Base-by-base conservation (phyloP, 2,329 filamentous ascomycete genomes). In the Cytospora schulzeri region DNA sequence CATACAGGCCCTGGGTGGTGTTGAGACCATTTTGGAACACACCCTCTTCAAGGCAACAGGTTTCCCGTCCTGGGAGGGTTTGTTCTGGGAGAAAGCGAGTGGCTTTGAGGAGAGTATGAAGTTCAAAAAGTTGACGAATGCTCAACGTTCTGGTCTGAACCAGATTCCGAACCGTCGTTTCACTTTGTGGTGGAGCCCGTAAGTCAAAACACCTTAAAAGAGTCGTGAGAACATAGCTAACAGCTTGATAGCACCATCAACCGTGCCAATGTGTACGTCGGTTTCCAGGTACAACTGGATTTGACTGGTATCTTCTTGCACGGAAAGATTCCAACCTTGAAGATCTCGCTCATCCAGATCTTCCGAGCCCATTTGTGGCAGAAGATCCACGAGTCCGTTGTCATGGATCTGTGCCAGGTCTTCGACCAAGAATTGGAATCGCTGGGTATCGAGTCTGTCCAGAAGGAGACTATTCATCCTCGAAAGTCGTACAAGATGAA, bases 401-500 rank as follows among this genome's bases (percentile, higher is more conserved):
- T 97, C 38, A 99, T 99, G 95, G 95, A 99, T 83, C 78, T 99
- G 73, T 98, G 95, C 71, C 96, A 99, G 75, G 95, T 99, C 17
- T 97, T 99, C 71, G 95, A 99, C 70, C 94, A 98, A 74, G 95
- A 99, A 75, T 81, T 99, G 52, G 95, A 99, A 76, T 93, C 95
- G 35, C 83, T 99, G 4, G 93, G 93, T 41, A 97, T 99, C 65
- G 95, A 99, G 78, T 96, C 93, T 2, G 95, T 98, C 5, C 95
- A 99, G 75, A 99, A 99, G 78, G 95, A 99, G 80, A 98, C 95
- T 0, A 99, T 99, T 66, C 95, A 99, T 81, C 95, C 95, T 60
- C 87, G 95, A 86, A 99, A 99, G 80, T 97, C 93, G 5, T 99
- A 99, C 87, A 99, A 99, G 87, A 99, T 99, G 95, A 99, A 99